Conservation (phyloP, 2,329 filamentous ascomycete genomes). For the Pseudogymnoascus sp. region DNA sequence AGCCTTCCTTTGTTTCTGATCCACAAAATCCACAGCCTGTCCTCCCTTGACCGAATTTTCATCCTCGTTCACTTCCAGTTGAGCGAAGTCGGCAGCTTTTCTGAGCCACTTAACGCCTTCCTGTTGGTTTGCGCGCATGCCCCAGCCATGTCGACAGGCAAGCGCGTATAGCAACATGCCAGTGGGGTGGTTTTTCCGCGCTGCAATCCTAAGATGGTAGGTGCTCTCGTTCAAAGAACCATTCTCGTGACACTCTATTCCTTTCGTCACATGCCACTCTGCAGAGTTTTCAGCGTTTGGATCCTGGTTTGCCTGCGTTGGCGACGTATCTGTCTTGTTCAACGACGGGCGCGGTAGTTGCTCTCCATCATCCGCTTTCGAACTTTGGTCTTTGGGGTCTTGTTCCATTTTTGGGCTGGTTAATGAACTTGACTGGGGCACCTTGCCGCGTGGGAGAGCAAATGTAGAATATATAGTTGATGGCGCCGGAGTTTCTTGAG, state of each 20-base stretch:
- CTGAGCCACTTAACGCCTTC: conserved; percentile 90
- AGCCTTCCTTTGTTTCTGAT: conserved; percentile 76
- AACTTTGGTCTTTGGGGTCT: too few species aligned
- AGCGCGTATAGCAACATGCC: conserved; percentile 95
- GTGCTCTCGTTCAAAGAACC: conserved; percentile 88
- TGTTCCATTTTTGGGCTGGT: conserved; percentile 26
- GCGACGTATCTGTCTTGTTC: background rate
- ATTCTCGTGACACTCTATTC: conserved; percentile 80
- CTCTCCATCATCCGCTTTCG: too few species aligned
- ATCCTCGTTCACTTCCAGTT: conserved; percentile 74
- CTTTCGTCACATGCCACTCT: conserved; percentile 84
- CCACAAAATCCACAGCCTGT: conserved; percentile 55
- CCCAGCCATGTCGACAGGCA: conserved; percentile 94
- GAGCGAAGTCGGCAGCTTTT: conserved; percentile 78
- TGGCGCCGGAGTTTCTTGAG: conserved; percentile 43
- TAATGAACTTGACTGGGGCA: conserved; percentile 59
- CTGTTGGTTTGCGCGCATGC: conserved; percentile 82
- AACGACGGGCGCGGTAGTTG: background rate
- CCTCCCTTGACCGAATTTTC: conserved; percentile 58
- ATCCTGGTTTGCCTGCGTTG: background rate
- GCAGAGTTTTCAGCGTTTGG: conserved; percentile 57
- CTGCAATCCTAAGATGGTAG: conserved; percentile 87
- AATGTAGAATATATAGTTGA: conserved; percentile 87
- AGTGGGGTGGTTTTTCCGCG: conserved; percentile 75
- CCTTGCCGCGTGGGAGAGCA: conserved; percentile 71